Conservation (phyloP, 192 early-diverging fungal species). For the Gonapodya sp. region DNA sequence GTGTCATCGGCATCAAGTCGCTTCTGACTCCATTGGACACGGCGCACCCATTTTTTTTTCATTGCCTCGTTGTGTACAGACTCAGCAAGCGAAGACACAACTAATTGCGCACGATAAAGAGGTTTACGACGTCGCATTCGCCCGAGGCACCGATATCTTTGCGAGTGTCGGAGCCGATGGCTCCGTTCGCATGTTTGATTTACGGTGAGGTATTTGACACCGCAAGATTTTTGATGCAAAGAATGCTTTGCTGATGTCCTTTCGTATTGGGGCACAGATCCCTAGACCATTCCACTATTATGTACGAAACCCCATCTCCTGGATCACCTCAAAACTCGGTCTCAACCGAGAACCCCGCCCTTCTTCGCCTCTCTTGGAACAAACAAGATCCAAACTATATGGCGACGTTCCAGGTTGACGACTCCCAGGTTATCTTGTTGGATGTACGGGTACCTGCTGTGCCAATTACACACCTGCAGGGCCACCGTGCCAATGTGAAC, state of each 20-base stretch:
- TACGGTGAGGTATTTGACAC: slow-evolving; percentile 38
- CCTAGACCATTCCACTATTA: slow-evolving; percentile 93
- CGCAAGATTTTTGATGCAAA: background rate
- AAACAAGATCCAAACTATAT: slow-evolving; percentile 82
- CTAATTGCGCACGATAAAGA: slow-evolving; percentile 98
- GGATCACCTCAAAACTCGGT: slow-evolving; percentile 9
- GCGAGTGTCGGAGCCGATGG: slow-evolving; percentile 98
- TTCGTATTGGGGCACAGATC: slow-evolving; percentile 34
- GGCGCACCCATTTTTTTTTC: no score
- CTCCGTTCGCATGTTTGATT: slow-evolving; percentile 93
- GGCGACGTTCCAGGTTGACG: slow-evolving; percentile 83
- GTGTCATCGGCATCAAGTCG: background rate
- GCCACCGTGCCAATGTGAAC: slow-evolving; percentile 67
- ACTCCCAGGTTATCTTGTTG: slow-evolving; percentile 68
- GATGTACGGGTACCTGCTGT: slow-evolving; percentile 86
- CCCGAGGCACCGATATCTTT: slow-evolving; percentile 79
- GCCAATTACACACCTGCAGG: slow-evolving; percentile 70
- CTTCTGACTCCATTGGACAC: no score
- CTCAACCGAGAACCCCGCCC: slow-evolving; percentile 36
- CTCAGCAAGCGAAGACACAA: slow-evolving; percentile 95
- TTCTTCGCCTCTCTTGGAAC: slow-evolving; percentile 84
- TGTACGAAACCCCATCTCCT: slow-evolving; percentile 74
- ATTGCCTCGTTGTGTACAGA: slow-evolving; percentile 21
- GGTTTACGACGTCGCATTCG: slow-evolving; percentile 97
- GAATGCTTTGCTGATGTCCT: background rate